Conservation (phyloP, 2,329 filamentous ascomycete species). For the Penicillium sp. region DNA sequence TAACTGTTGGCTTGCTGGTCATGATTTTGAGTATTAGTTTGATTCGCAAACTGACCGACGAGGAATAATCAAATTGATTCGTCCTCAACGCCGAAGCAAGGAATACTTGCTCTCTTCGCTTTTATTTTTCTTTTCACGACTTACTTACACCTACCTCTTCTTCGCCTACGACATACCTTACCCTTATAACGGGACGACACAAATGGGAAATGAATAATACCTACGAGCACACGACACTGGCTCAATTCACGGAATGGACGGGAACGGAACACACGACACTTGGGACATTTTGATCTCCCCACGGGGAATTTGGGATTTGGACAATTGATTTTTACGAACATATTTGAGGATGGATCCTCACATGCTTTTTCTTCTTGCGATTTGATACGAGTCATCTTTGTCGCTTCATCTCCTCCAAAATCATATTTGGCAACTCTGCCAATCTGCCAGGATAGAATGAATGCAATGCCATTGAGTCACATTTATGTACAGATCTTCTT, state of each 20-base stretch:
- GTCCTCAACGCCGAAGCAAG: not conserved
- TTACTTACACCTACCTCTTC: constrained; percentile 7
- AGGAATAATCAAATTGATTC: constrained; percentile 26
- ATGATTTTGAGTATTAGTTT: constrained; percentile 95
- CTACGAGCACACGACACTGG: constrained; percentile 17
- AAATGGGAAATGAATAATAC: constrained; percentile 30
- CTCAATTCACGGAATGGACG: constrained; percentile 17
- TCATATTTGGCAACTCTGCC: not conserved
- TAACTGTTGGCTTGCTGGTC: constrained; percentile 88
- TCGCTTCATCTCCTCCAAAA: not conserved
- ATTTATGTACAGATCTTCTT: constrained; percentile 5
- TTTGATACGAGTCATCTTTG: not conserved
- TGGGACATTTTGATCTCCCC: constrained; percentile 13
- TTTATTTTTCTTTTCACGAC: constrained; percentile 14
- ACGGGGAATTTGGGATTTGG: constrained; percentile 10
- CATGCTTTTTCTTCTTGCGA: not conserved
- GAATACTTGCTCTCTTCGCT: constrained; percentile 3
- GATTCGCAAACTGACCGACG: constrained; percentile 60
- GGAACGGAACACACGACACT: constrained; percentile 20
- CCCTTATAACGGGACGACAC: constrained; percentile 24
- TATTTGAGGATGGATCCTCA: constrained; percentile 18
- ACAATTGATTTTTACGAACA: constrained; percentile 21
- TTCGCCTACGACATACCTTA: constrained; percentile 13
- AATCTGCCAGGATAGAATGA: not conserved
- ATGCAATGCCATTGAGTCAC: not conserved